Evolutionary conservation across 1,139 yeast species (phyloP).

Genomic region (Candida sp.): DNA sequence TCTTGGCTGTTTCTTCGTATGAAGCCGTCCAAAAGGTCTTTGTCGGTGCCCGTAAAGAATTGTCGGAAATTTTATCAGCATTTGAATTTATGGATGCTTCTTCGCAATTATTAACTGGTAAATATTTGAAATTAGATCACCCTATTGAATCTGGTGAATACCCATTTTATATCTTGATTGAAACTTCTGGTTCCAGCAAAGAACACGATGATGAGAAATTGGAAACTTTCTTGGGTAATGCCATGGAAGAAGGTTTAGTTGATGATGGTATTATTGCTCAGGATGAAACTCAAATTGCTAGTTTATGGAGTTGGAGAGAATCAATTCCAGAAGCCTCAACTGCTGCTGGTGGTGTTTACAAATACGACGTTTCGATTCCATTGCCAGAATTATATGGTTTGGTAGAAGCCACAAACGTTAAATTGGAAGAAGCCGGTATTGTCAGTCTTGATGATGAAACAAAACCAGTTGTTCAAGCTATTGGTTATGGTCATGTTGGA

Average conservation of each 20-base stretch:
- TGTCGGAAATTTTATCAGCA: constrained; percentile 86
- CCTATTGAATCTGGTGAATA: constrained; percentile 76
- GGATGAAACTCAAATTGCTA: constrained; percentile 81
- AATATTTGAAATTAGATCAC: constrained; percentile 54
- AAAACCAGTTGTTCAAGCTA: constrained; percentile 79
- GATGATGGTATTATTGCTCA: constrained; percentile 94
- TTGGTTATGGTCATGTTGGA: constrained; percentile 96
- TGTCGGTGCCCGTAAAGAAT: constrained; percentile 71
- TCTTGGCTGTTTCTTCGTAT: constrained; percentile 77
- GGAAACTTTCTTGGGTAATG: constrained; percentile 75
- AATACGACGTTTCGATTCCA: constrained; percentile 93
- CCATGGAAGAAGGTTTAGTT: constrained; percentile 82
- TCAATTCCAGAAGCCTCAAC: constrained; percentile 87
- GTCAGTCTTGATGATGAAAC: constrained; percentile 62
- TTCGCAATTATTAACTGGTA: constrained; percentile 64
- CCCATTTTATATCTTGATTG: constrained; percentile 88
- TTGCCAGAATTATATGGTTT: constrained; percentile 73
- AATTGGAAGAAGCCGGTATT: constrained; percentile 54
- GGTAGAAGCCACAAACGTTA: constrained; percentile 67
- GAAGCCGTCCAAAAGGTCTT: constrained; percentile 83
- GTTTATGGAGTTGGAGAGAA: constrained; percentile 96
- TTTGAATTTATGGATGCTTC: constrained; percentile 91
- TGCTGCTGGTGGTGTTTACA: constrained; percentile 89
- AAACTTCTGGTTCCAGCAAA: constrained; percentile 89
- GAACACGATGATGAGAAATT: constrained; percentile 80